These are phyloP conservation scores for Tolypocladium cylindrosporum DNA, from an alignment of 2,329 filamentous ascomycete species.

Conservation along the genomic window DNA sequence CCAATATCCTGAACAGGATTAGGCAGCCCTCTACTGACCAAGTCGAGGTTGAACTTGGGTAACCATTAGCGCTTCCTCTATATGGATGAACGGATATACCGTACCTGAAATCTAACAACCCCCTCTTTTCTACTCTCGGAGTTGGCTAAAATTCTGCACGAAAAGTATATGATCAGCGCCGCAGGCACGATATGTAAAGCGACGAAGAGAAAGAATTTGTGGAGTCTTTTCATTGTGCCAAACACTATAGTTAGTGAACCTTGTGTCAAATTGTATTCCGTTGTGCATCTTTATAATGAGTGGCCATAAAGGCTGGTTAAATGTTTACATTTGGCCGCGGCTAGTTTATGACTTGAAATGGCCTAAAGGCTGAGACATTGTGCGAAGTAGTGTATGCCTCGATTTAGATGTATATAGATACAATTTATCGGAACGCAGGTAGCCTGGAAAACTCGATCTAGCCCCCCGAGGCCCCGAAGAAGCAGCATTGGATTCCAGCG, in stretches of 20 bases:
- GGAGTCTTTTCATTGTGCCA: neutral
- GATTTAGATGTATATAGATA: too few species aligned
- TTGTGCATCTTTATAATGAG: neutral
- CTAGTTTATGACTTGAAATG: too few species aligned
- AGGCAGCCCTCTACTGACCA: neutral
- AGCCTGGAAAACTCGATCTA: too few species aligned
- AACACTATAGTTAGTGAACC: too few species aligned
- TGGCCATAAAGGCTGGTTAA: neutral
- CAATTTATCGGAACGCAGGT: too few species aligned
- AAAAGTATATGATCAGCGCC: neutral
- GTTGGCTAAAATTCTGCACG: neutral
- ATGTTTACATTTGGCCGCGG: too few species aligned
- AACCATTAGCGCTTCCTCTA: neutral
- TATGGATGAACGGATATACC: neutral
- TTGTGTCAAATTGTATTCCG: neutral
- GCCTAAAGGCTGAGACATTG: too few species aligned
- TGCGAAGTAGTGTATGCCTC: too few species aligned
- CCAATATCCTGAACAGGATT: neutral
- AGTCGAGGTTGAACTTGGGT: neutral
- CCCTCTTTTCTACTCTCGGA: neutral
- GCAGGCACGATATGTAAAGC: neutral
- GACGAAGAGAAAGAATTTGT: neutral
- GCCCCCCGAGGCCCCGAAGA: too few species aligned
- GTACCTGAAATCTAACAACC: neutral
- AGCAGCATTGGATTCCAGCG: too few species aligned